Evolutionary conservation across 805 yeast genomes (phyloP).

Genomic region (Kuraishia piskuri): DNA sequence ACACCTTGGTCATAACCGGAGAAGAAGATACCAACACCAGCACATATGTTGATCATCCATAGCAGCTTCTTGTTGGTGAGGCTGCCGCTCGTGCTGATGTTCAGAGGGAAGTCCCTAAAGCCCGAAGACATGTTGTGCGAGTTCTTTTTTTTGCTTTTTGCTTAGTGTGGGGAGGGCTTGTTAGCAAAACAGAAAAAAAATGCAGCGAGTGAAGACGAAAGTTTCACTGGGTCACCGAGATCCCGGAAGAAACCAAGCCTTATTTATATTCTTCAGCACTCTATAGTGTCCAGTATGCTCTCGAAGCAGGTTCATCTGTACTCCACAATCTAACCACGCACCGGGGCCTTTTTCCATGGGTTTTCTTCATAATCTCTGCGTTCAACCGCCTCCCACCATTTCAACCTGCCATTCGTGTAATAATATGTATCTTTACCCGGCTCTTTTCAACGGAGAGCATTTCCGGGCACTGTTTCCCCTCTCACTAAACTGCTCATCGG

Average conservation of each 20-base stretch:
- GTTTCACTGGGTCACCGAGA: background rate
- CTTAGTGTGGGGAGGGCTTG: background rate
- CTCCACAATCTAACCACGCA: background rate
- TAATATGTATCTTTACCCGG: background rate
- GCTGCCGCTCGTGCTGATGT: background rate
- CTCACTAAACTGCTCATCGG: background rate
- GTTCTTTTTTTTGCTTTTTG: no score
- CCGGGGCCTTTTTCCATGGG: background rate
- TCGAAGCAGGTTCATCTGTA: background rate
- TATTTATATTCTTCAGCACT: background rate
- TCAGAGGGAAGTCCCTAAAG: background rate
- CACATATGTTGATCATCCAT: background rate
- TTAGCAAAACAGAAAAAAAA: no score
- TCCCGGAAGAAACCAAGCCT: background rate
- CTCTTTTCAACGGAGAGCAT: background rate
- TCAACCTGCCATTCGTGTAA: background rate
- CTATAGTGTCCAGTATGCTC: background rate
- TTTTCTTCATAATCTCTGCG: background rate
- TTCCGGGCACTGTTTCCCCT: background rate
- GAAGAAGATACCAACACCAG: slow-evolving; percentile 23
- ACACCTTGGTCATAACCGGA: slow-evolving; percentile 49
- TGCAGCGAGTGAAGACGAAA: background rate
- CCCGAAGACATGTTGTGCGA: background rate
- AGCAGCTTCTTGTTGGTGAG: background rate
- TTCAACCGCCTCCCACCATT: background rate